Conservation (phyloP, 1,284 basidiomycete genomes). For the Microstroma glucosiphilum region DNA sequence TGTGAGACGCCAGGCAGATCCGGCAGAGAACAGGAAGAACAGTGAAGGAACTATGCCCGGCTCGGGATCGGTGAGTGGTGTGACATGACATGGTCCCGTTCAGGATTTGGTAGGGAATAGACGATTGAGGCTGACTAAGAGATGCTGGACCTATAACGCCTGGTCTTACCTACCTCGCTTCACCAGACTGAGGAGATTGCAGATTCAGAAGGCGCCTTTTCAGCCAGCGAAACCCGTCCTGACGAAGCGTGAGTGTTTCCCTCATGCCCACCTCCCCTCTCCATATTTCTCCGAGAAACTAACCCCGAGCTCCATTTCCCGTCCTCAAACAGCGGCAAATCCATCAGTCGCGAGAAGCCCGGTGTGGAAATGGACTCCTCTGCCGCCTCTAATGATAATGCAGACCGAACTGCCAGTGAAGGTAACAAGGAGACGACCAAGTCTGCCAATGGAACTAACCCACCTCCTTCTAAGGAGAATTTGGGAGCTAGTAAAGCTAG, state of each 20-base stretch:
- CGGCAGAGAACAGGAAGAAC: background rate
- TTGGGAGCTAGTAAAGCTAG: background rate
- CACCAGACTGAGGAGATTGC: background rate
- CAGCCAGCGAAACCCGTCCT: background rate
- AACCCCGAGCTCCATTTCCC: background rate
- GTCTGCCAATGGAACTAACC: background rate
- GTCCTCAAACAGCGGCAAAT: background rate
- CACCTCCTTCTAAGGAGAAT: background rate
- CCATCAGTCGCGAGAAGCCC: background rate
- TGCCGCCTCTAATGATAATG: background rate
- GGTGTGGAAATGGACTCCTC: constrained; percentile 1
- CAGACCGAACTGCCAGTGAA: background rate
- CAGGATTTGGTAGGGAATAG: no score
- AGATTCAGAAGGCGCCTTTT: background rate
- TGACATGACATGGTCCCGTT: no score
- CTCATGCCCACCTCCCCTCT: background rate
- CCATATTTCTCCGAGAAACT: background rate
- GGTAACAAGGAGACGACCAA: background rate
- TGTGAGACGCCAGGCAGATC: no score
- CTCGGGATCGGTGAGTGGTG: background rate
- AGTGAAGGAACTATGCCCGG: background rate
- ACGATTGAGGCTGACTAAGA: no score
- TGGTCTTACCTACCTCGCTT: background rate
- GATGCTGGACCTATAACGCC: background rate
- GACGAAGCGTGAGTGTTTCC: background rate